Base-by-base conservation (phyloP, 495 filamentous ascomycete species). In the Neurospora hispaniola region DNA sequence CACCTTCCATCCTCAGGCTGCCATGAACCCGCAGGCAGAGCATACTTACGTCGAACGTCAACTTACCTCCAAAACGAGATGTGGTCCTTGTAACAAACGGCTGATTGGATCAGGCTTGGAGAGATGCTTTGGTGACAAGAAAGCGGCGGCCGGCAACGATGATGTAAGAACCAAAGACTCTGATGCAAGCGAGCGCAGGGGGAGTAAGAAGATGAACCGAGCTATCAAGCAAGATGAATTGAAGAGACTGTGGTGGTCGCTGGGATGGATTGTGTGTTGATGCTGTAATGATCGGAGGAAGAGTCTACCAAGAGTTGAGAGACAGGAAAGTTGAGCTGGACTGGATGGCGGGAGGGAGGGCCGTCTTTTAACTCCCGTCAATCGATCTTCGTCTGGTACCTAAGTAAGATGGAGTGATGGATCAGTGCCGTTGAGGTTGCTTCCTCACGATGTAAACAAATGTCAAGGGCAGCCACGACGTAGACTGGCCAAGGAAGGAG, bases 161-260 rank as follows among this genome's bases (percentile, higher is more conserved):
- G 75, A 80, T 82, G 80, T 80, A 81, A 80, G 78, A 81, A 82
- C 83, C 84, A 85, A 81, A 84, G 83, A 85, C 80, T 81, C 80
- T 79, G 81, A 81, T 79, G 81, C 77, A 81, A 85, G 83, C 82
- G 84, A 86, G 82, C 80, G 84, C 81, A 77, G 78, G 73, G 73
- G 71, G 74, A 75, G 76, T 80, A 82, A 86, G 83, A 86, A 85
- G 79, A 85, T 85, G 81, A 85, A 85, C 84, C 80, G 80, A 84
- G 84, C 84, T 86, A 84, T 82, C 82, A 76, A 83, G 83, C 85
- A 85, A 86, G 84, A 84, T 84, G 82, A 80, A 81, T 80, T 78
- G 81, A 84, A 84, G 82, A 80, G 82, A 80, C 73, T 81, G 83
- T 78, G 79, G 77, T 76, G 79, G 78, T 79, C 77, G 70, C 75